These are phyloP conservation scores for Neurospora sp. DNA, from an alignment of 495 filamentous ascomycete species.

Conservation along the genomic window DNA sequence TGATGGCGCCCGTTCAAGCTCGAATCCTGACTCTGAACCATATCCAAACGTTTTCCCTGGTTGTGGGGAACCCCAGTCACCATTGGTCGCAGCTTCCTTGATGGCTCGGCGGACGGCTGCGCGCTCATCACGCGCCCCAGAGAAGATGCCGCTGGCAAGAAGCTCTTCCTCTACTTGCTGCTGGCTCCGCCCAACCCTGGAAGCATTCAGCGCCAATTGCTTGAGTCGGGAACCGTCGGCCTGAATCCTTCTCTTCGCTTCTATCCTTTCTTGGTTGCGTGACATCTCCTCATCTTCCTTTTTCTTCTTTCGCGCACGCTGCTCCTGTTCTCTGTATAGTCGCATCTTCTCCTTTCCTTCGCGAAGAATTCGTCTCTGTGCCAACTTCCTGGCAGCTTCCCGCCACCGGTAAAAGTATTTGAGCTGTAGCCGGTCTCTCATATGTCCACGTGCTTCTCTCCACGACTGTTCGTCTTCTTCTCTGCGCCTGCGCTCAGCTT, in stretches of 20 bases:
- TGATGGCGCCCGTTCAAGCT: constrained; percentile 10
- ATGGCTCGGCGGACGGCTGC: constrained; percentile 22
- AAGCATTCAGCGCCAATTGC: constrained; percentile 3
- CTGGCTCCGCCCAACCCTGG: neutral
- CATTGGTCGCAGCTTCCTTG: constrained; percentile 4
- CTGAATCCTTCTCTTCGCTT: constrained; percentile 12
- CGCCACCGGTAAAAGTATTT: constrained; percentile 43
- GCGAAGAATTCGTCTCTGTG: constrained; percentile 24
- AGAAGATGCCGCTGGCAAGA: constrained; percentile 33
- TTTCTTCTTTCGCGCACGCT: constrained; percentile 14
- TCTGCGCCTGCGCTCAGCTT: constrained; percentile 23
- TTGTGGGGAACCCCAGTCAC: neutral
- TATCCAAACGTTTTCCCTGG: constrained; percentile 5
- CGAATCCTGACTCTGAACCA: constrained; percentile 14
- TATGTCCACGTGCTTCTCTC: constrained; percentile 28
- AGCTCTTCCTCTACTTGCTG: constrained; percentile 27
- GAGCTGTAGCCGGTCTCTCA: constrained; percentile 29
- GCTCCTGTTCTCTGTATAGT: constrained; percentile 17
- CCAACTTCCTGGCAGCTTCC: constrained; percentile 22
- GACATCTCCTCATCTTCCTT: constrained; percentile 25
- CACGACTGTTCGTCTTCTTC: constrained; percentile 34
- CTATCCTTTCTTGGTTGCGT: constrained; percentile 14
- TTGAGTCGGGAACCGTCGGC: constrained; percentile 12
- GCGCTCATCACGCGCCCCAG: constrained; percentile 26
- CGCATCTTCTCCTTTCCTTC: constrained; percentile 23